Evolutionary conservation across 1,284 basidiomycete genomes (phyloP), one percentile per base, ranked within the genome.

Genomic region (Trichosporon sp.): DNA sequence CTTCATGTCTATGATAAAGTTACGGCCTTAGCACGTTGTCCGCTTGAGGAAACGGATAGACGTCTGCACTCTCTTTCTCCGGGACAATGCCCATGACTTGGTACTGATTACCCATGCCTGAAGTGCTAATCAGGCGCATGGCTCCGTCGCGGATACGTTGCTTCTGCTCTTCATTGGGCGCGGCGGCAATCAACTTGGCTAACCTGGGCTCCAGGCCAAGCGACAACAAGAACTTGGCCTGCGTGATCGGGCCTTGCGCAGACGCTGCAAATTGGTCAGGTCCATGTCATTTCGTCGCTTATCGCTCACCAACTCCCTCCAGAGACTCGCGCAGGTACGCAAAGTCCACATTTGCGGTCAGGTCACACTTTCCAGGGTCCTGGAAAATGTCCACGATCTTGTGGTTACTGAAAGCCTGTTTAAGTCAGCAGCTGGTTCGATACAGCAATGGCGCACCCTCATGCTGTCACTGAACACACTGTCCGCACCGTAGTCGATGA

Each of bases 261-360:
- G 85, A 80, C 80, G 85, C 86, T 87, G 70, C 38, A 11, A 26
- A 59, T 68, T 37, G 64, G 19, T 46, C 48, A 63, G 46, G 35
- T 26, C 38, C 12, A 12, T 14, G 37, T 51, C 35, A 63, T 26
- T 26, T 26, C 26, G 16, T 11, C 10, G 14, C 8, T 7, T 2
- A 37, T 2, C 0, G 79, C 88, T 35, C 74, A 91, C 91, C 90
- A 2, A 88, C 83, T 69, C 88, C 89, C 0, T 83, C 81, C 72
- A 96, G 85, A 0, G 93, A 90, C 82, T 96, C 93, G 76, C 88
- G 88, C 54, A 99, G 86, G 80, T 93, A 93, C 0, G 90, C 88
- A 84, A 99, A 99, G 84, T 99, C 95, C 67, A 99, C 96, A 79
- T 99, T 98, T 38, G 92, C 91, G 0, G 97, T 99, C 66, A 99